Percentiles rank a stretch among this genome's conserved stretches.
Conservation (phyloP, 352 stramenopile genomes). For the Paralagenidium karlingii region DNA sequence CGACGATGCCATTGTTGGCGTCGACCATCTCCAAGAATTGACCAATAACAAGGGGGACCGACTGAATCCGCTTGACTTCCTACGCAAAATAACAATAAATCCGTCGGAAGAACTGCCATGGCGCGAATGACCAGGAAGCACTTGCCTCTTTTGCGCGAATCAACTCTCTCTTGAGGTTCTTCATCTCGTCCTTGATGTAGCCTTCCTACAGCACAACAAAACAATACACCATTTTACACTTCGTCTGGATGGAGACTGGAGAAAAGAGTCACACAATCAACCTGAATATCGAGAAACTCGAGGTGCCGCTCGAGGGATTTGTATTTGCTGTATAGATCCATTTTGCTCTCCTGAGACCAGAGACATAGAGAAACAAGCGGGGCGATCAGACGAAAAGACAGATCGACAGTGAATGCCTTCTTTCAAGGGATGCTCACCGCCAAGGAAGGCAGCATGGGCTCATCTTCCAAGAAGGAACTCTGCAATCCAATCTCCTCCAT, state of each 20-base stretch:
- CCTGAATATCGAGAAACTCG: constrained; percentile 78
- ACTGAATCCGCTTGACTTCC: constrained; percentile 99
- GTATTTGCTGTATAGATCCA: constrained; percentile 65
- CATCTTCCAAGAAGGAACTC: too few relatives aligned
- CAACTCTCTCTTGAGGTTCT: constrained; percentile 98
- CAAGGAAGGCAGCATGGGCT: too few relatives aligned
- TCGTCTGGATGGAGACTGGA: background rate
- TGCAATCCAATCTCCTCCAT: too few relatives aligned
- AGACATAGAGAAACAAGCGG: too few relatives aligned
- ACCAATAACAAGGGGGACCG: constrained; percentile 99
- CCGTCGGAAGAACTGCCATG: background rate
- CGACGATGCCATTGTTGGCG: constrained; percentile 98
- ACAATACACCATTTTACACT: too few relatives aligned
- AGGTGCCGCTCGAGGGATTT: constrained; percentile 71
- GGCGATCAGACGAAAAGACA: too few relatives aligned
- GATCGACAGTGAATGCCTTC: too few relatives aligned
- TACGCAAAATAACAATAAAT: too few relatives aligned
- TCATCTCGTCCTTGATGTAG: constrained; percentile 99
- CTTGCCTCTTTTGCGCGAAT: constrained; percentile 95
- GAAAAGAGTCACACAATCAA: constrained; percentile 1
- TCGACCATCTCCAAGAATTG: constrained; percentile 99
- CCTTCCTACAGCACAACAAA: constrained; percentile 92
- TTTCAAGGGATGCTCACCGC: too few relatives aligned
- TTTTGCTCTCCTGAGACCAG: constrained; percentile 29
- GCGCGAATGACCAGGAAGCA: constrained; percentile 6